Base-by-base conservation (phyloP, 805 yeast genomes). In the Lipomyces sp. region DNA sequence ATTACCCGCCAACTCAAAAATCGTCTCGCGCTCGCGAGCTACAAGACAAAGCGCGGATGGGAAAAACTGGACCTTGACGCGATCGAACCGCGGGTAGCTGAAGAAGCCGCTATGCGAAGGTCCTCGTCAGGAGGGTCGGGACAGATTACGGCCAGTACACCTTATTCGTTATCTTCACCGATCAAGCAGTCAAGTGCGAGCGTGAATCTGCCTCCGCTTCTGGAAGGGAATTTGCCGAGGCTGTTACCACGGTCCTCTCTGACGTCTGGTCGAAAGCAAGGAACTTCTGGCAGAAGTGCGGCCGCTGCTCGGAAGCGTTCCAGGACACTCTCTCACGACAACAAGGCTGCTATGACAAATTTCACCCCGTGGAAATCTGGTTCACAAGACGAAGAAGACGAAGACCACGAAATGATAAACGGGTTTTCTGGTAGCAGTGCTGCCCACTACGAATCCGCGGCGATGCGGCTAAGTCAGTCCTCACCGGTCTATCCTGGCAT, bases 1-100 rank as follows among this genome's bases (percentile, higher is more conserved):
- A 73, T 81, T 57, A 77, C 83, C 13, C 73, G 81, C 45, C 78
- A 77, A 65, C 76, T 80, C 62, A 81, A 81, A 66, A 77, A 78
- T 53, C 72, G 83, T 51, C 76, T 80, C 15, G 81, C 80, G 30
- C 71, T 78, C 59, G 83, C 83, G 6, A 73, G 79, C 33, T 76
- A 75, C 75, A 80, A 80, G 71, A 74, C 83, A 58, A 76, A 75
- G 60, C 74, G 79, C 4, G 81, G 81, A 39, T 77, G 79, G 77
- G 78, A 77, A 69, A 73, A 75, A 63, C 73, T 78, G 50, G 73
- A 73, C 45, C 69, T 79, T 37, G 80, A 78, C 57, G 57, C 75
- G 15, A 75, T 79, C 53, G 81, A 79, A 67, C 80, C 80, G 15
- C 71, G 70, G 51, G 68, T 78, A 32, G 70, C 70, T 4, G 57